Evolutionary conservation across 2,329 filamentous ascomycete genomes (phyloP).

Genomic region (Colletotrichum paranaense): DNA sequence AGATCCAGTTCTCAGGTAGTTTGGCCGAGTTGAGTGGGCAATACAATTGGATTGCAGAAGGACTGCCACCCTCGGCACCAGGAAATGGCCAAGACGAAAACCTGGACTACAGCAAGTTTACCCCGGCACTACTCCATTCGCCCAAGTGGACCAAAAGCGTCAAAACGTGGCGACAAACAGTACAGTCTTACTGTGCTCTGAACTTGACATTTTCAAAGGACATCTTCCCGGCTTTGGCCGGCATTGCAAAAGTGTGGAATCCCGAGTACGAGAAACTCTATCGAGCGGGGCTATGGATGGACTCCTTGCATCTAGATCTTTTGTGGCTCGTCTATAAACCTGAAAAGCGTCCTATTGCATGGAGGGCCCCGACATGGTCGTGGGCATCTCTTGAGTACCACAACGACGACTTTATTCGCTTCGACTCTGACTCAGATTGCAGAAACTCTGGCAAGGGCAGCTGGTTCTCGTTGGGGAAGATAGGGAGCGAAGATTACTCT

Average conservation of each 20-base stretch:
- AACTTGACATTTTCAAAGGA: not conserved
- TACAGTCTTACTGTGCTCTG: not conserved
- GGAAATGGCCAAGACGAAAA: too few relatives aligned
- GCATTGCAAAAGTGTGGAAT: not conserved
- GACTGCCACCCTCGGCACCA: too few relatives aligned
- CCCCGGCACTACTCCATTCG: not conserved
- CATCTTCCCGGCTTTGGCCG: not conserved
- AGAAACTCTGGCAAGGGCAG: not conserved
- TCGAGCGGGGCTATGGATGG: not conserved
- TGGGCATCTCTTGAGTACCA: not conserved
- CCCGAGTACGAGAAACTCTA: not conserved
- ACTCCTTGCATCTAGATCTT: not conserved
- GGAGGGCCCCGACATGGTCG: not conserved
- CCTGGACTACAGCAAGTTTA: too few relatives aligned
- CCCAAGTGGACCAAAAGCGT: not conserved
- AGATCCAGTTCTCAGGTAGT: too few relatives aligned
- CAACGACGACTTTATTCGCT: not conserved
- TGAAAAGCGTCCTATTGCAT: not conserved
- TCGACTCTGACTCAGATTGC: not conserved
- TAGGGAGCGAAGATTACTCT: not conserved
- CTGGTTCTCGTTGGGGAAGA: not conserved
- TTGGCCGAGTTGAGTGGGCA: too few relatives aligned
- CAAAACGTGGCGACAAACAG: not conserved
- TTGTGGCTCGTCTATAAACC: not conserved
- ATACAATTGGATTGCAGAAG: too few relatives aligned